A percentile compares a stretch with the other conserved stretches of the same genome.
These are phyloP conservation scores for Talaromyces sp. DNA, from an alignment of 2,329 filamentous ascomycete species.

Conservation along the genomic window DNA sequence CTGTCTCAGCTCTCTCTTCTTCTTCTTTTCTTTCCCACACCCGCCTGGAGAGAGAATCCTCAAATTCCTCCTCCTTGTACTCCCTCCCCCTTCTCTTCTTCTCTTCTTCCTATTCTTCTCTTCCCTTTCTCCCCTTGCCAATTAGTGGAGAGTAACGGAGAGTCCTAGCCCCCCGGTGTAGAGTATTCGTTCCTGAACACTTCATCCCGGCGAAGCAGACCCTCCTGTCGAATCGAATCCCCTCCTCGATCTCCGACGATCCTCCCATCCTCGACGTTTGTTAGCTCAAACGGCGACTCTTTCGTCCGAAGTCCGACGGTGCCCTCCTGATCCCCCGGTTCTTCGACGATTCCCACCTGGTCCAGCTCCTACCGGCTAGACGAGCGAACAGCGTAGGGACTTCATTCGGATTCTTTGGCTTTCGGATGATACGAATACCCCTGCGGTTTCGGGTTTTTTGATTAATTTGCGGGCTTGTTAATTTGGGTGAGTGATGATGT, in stretches of 20 bases:
- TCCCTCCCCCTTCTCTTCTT: conserved; percentile 35
- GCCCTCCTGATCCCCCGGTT: conserved; percentile 33
- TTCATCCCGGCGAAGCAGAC: conserved; percentile 31
- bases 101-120: conserved; percentile 37
- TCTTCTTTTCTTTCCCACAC: conserved; percentile 43
- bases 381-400: conserved; percentile 37
- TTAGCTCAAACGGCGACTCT: conserved; percentile 42
- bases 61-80: conserved; percentile 40
- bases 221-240: conserved; percentile 45
- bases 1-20: conserved; percentile 28
- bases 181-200: conserved; percentile 31
- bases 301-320: conserved; percentile 32
- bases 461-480: conserved; percentile 20
- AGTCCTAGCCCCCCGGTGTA: conserved; percentile 37
- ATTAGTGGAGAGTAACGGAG: conserved; percentile 45
- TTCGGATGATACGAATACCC: conserved; percentile 24
- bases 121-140: conserved; percentile 32
- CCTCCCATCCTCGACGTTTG: conserved; percentile 40
- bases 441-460: conserved; percentile 15
- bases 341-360: conserved; percentile 37
- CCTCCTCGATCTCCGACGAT: conserved; percentile 40
- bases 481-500: conserved; percentile 23
- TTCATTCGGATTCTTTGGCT: conserved; percentile 21
- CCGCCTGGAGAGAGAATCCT: conserved; percentile 46
- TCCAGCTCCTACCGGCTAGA: conserved; percentile 44